Percentiles rank a stretch among this genome's conserved stretches.
phyloP scores from a whole-genome alignment of 768 basidiomycete genomes.

The Gautieria morchelliformis region DNA sequence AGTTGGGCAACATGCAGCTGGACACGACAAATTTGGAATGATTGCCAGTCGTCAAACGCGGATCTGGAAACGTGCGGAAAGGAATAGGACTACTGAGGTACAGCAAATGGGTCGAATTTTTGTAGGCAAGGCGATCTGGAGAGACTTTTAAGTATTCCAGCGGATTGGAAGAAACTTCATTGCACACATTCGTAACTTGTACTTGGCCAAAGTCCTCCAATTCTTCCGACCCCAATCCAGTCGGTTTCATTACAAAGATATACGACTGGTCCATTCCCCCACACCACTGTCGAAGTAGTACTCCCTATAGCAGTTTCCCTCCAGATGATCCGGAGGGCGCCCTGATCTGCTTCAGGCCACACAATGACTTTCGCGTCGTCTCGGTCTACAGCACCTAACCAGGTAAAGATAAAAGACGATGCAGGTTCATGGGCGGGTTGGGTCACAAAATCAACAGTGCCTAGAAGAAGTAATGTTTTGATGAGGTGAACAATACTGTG shows the following conservation, averaged over 20 bases:
- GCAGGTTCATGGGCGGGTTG: slow-evolving; percentile 50
- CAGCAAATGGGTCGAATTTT: slow-evolving; percentile 37
- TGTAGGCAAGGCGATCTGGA: slow-evolving; percentile 33
- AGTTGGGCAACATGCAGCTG: slow-evolving; percentile 62
- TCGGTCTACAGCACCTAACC: slow-evolving; percentile 62
- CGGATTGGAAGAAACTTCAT: slow-evolving; percentile 5
- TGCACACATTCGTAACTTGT: slow-evolving; percentile 62
- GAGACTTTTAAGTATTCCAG: background rate
- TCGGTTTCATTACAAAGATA: slow-evolving; percentile 36
- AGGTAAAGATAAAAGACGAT: slow-evolving; percentile 47
- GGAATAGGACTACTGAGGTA: slow-evolving; percentile 40
- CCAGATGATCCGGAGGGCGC: slow-evolving; percentile 30
- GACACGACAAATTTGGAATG: slow-evolving; percentile 63
- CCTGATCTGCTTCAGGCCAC: slow-evolving; percentile 32
- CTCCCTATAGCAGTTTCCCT: slow-evolving; percentile 25
- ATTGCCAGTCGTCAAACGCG: slow-evolving; percentile 39
- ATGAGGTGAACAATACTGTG: slow-evolving; percentile 18
- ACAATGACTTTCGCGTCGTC: slow-evolving; percentile 53
- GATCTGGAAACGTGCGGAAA: slow-evolving; percentile 72
- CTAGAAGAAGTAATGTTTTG: slow-evolving; percentile 29
- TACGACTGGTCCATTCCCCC: slow-evolving; percentile 48
- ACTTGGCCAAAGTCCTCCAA: slow-evolving; percentile 56
- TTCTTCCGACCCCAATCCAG: slow-evolving; percentile 46
- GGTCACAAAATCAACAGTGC: slow-evolving; percentile 39
- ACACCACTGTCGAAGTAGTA: slow-evolving; percentile 23